Base-by-base conservation (phyloP, 257 asterid genomes). In the Penstemon barbatus region DNA sequence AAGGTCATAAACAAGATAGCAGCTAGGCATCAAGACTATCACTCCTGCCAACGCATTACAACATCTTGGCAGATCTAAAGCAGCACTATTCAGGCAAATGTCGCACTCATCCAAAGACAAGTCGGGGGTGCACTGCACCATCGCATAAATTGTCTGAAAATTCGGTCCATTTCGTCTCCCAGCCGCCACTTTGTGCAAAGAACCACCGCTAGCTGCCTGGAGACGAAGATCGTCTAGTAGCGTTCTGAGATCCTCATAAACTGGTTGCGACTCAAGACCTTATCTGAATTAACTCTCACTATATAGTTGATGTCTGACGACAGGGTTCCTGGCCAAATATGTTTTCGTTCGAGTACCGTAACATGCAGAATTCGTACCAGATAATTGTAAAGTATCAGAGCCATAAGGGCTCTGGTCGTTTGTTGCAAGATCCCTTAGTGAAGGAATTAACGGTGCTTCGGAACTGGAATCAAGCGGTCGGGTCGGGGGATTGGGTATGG, bases 291-390 rank as follows among this genome's bases (percentile, higher is more conserved):
- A n/a, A n/a, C n/a, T 41, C 19, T 3, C 4, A 8, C 6, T 10
- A 3, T 2, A 61, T 6, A 41, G 36, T 10, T 0, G n/a, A 63
- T 55, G 1, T 3, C 0, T 13, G 19, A 66, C 8, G 13, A 12
- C 62, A 49, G 4, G 4, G 11, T 50, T 19, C 25, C 25, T 19
- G 25, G 25, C 63, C 45, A 38, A 36, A 4, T 8, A 58, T 4
- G 48, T 44, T 13, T 19, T 1, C 45, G 46, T 58, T 15, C 2
- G 63, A 38, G 63, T 58, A 58, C 12, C 63, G 63, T 5, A 58
- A 40, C 18, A 8, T 36, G 65, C 77, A 12, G 67, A 50, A 15
- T 19, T 19, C 63, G 51, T 61, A 75, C 74, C 74, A 65, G 9
- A 61, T 58, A 33, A 70, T 10, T 15, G 81, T 81, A 4, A n/a